Percentiles rank a stretch among this genome's conserved stretches.
Conservation (phyloP, 2,329 filamentous ascomycete species). For the Nemania serpens region DNA sequence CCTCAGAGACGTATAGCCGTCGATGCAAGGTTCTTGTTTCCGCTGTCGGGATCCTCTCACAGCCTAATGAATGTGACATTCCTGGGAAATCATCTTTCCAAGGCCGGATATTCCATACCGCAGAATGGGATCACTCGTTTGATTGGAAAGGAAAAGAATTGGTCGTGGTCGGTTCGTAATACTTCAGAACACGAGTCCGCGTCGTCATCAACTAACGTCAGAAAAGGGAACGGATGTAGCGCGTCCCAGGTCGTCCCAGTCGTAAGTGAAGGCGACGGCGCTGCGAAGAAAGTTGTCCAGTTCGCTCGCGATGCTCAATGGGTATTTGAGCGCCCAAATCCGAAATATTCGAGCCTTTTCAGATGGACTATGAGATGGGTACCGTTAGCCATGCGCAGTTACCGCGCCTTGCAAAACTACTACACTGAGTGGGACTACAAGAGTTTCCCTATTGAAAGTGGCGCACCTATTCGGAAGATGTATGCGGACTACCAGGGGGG, state of each 20-base stretch:
- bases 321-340: conserved; percentile 22
- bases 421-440: conserved; percentile 8
- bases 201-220: background rate
- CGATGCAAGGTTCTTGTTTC: conserved; percentile 24
- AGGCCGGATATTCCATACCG: conserved; percentile 21
- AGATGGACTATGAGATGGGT: conserved; percentile 25
- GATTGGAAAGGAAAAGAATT: conserved; percentile 21
- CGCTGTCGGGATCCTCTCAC: conserved; percentile 15
- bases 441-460: conserved; percentile 7
- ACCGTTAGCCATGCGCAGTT: conserved; percentile 18
- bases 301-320: conserved; percentile 24
- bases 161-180: conserved; percentile 19
- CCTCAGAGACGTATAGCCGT: conserved; percentile 7
- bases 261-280: conserved; percentile 12
- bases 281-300: conserved; percentile 21
- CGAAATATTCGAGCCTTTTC: conserved; percentile 15
- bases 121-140: conserved; percentile 22
- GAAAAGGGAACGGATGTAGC: conserved; percentile 24
- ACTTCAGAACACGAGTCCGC: background rate
- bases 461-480: conserved; percentile 14
- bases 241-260: conserved; percentile 18
- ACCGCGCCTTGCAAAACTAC: conserved; percentile 2
- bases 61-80: conserved; percentile 15
- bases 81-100: conserved; percentile 14
- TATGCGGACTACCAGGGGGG: background rate